Base-by-base conservation (phyloP, 192 early-diverging fungal genomes). In the Dispira simplex region DNA sequence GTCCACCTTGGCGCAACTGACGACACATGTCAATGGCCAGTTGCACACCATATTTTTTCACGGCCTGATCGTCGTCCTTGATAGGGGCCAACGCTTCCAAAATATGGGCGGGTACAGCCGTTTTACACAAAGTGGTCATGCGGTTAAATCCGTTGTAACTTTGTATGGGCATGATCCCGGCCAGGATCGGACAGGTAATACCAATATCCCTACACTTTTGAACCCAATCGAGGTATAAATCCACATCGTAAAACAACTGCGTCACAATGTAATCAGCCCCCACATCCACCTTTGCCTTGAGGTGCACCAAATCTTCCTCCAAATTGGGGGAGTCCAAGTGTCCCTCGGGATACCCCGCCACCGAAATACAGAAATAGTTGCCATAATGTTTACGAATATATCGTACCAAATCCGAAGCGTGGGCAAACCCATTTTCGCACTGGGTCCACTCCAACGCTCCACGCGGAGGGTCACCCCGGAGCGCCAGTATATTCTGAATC, bases 161-260 rank as follows among this genome's bases (percentile, higher is more conserved):
- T 75, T 95, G 92, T 66, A 98, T 98, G 56, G 92, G 92, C 90
- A 98, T 93, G 65, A 98, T 83, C 48, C 95, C 95, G 0, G 95
- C 93, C 54, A 98, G 79, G 63, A 98, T 93, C 28, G 88, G 88
- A 54, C 75, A 78, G n/a, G 70, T 84, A 66, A 90, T 82, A 9
- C 94, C 95, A 18, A 81, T 75, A 6, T 68, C 85, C 16, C 90
- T 83, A 70, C 85, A 86, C 54, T 81, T 63, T 49, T 81, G 76
- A 44, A 87, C 81, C 87, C 90, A 98, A 32, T 78, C 75, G 55
- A 98, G 47, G 68, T 88, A 96, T 63, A 87, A 66, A 65, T 93
- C 88, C 21, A 85, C 81, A 68, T 98, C 95, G 78, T 89, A 98
- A 69, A 98, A 98, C 32, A 96, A 79, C 76, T 98, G 95, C 13